Evolutionary conservation across 441 rosid species (phyloP), one percentile per base, ranked within the genome.

Genomic region (Gossypium davidsonii): DNA sequence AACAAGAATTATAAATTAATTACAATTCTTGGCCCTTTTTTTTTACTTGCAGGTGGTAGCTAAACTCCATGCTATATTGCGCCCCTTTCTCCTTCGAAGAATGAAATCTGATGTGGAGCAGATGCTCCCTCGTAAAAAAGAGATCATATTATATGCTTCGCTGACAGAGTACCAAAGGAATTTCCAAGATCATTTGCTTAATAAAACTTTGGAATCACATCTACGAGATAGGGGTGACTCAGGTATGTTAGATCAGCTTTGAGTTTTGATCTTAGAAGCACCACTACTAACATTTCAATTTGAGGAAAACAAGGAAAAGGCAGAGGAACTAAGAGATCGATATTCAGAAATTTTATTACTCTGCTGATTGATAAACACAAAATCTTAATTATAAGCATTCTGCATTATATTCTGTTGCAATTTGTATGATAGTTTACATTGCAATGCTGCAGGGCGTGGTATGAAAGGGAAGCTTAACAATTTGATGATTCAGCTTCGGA

Each of bases 11-110:
- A 31, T 5, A 68, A 28, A 8, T 31, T 25, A 67, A 4, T 3
- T 9, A 26, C 5, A 18, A 17, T 68, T 68, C 37, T 68, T 67
- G 46, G 7, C 8, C 42, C 42, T 2, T 49, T 67, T 66, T 64
- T 17, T 2, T 28, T 68, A 59, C 66, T 20, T 78, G 52, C 85
- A 96, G 99, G 91, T 91, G 77, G 94, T 96, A 26, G 89, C 90
- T 14, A 96, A 96, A 81, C 98, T 96, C 63, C 99, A 96, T 84
- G 86, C 85, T 73, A 96, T 96, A 73, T 80, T 96, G 78, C 97
- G 97, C 11, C 99, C 99, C 6, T 96, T 96, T 82, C 94, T 96
- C 79, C 96, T 96, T 55, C 90, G 98, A 67, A 84, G 99, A 80
- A 79, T 96, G 97, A 96, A 96, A 77, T 52, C 89, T 85, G 99